A percentile compares a stretch with the other conserved stretches of the same genome.
Conservation (phyloP, 495 filamentous ascomycete genomes). For the Penicillium maclennaniae region DNA sequence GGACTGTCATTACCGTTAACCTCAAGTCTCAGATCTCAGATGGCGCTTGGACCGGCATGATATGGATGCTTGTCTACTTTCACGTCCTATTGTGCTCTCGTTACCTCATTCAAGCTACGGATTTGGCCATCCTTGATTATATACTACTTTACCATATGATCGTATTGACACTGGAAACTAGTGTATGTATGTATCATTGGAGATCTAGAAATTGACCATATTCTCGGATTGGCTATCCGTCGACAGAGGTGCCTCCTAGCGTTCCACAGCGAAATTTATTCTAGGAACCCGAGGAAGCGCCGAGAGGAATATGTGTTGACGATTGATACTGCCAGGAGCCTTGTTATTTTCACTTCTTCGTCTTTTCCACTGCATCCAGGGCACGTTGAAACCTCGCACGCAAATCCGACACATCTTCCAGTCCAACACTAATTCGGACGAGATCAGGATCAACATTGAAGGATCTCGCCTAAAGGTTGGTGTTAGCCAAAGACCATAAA, state of each 20-base stretch:
- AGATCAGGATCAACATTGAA: slow-evolving; percentile 76
- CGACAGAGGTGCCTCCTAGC: neutral
- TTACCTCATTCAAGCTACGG: slow-evolving; percentile 14
- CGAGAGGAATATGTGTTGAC: neutral
- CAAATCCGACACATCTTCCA: slow-evolving; percentile 73
- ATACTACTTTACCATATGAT: slow-evolving; percentile 2
- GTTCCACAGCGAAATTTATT: neutral
- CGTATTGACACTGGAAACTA: neutral
- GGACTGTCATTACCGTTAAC: neutral
- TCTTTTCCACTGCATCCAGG: slow-evolving; percentile 39
- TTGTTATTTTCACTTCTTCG: slow-evolving; percentile 6
- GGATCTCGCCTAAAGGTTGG: slow-evolving; percentile 53
- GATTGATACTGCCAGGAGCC: slow-evolving; percentile 2
- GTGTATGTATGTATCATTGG: neutral
- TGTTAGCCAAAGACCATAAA: slow-evolving; percentile 4
- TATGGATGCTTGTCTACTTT: slow-evolving; percentile 3
- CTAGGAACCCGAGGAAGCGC: neutral
- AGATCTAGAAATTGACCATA: neutral
- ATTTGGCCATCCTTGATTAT: slow-evolving; percentile 17
- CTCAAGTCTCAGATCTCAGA: neutral
- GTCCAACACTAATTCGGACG: slow-evolving; percentile 82
- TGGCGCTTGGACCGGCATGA: neutral
- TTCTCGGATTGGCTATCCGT: neutral
- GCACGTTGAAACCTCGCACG: slow-evolving; percentile 45
- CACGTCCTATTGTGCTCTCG: neutral